phyloP scores from a whole-genome alignment of 129 eudicot genomes.

The Saposhnikovia divaricata region DNA sequence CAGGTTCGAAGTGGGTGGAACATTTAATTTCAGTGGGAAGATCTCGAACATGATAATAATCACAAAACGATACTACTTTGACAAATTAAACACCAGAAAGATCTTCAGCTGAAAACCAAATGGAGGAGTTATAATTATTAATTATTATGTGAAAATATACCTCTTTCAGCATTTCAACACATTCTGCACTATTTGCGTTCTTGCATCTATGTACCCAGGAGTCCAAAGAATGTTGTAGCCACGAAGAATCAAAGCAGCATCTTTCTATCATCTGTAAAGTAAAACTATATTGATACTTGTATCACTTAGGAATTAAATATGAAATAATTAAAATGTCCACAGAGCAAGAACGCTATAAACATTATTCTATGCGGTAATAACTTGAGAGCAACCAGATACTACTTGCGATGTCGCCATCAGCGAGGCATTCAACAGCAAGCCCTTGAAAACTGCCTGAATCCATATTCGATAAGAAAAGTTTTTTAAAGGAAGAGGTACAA shows the following conservation, averaged over 20 bases:
- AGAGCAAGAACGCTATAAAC: not conserved
- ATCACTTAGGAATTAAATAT: not conserved
- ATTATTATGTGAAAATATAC: slow-evolving; percentile 22
- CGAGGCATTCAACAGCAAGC: not conserved
- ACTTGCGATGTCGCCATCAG: not conserved
- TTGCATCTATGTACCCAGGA: slow-evolving; percentile 74
- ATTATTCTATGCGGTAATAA: not conserved
- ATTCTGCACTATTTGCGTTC: slow-evolving; percentile 68
- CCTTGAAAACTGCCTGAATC: not conserved
- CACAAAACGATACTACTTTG: not conserved
- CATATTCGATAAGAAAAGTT: not conserved
- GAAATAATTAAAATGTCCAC: not conserved
- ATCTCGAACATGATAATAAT: not conserved
- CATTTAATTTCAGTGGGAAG: not conserved
- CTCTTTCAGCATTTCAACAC: slow-evolving; percentile 77
- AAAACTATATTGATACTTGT: not conserved
- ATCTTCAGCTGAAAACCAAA: not conserved
- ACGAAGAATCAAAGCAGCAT: slow-evolving; percentile 37
- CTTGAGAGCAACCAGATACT: not conserved
- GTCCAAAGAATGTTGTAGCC: slow-evolving; percentile 54
- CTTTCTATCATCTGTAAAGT: slow-evolving; percentile 65
- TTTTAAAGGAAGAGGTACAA: not conserved
- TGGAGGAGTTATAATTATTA: not conserved
- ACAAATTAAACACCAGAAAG: slow-evolving; percentile 2
- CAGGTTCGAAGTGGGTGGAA: not conserved